These are phyloP conservation scores for Besnoitia besnoiti DNA, from an alignment of 169 alveolate genomes.

Conservation along the genomic window DNA sequence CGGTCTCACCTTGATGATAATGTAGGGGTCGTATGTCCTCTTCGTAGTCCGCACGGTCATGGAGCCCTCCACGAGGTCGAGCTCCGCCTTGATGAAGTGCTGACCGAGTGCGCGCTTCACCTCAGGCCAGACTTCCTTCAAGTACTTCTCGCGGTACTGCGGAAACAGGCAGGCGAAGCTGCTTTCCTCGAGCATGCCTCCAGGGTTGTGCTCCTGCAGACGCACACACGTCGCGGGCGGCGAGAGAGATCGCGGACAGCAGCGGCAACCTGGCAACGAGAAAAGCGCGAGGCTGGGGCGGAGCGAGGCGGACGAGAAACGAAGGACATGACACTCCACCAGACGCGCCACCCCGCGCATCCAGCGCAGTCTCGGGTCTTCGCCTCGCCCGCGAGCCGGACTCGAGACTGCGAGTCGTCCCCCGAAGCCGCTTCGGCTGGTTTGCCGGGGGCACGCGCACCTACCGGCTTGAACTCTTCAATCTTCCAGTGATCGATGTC, in stretches of 20 bases:
- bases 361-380: too few species aligned
- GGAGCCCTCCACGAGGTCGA: conserved; percentile 98
- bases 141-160: conserved; percentile 97
- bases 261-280: neutral
- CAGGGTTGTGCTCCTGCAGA: conserved; percentile 89
- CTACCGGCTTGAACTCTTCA: conserved; percentile 85
- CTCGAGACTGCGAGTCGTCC: too few species aligned
- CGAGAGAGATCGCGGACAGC: neutral
- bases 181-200: conserved; percentile 95
- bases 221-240: neutral
- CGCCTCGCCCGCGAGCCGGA: too few species aligned
- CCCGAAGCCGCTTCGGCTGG: too few species aligned
- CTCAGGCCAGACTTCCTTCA: conserved; percentile 96
- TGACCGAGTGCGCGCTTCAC: conserved; percentile 88
- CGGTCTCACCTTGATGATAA: conserved; percentile 88
- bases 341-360: too few species aligned
- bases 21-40: conserved; percentile 98
- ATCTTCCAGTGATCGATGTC: conserved; percentile 98
- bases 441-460: neutral
- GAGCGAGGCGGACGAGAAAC: neutral
- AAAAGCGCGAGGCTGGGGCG: neutral
- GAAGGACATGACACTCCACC: too few species aligned
- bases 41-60: conserved; percentile 98
- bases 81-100: conserved; percentile 93
- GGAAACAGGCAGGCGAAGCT: conserved; percentile 98